Evolutionary conservation across 2,329 filamentous ascomycete genomes (phyloP).

Genomic region (Periconia macrospinosa): DNA sequence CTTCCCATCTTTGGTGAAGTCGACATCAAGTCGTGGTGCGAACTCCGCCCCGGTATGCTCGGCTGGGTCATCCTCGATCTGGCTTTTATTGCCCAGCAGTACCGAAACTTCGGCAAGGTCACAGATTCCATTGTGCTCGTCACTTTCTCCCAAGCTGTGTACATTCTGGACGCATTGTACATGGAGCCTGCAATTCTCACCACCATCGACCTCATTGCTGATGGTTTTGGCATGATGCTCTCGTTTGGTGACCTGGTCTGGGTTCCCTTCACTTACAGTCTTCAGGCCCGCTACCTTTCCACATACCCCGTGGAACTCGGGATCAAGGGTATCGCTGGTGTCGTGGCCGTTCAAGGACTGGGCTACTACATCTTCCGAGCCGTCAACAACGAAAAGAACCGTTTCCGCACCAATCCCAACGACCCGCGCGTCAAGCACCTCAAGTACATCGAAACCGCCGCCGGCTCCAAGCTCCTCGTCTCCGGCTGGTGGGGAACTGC

Average conservation of each 20-base stretch:
- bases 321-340: conserved; percentile 62
- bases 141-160: conserved; percentile 75
- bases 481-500: conserved; percentile 93
- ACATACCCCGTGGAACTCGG: conserved; percentile 82
- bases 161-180: conserved; percentile 81
- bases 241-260: conserved; percentile 90
- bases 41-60: conserved; percentile 88
- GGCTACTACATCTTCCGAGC: conserved; percentile 93
- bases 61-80: conserved; percentile 87
- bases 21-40: conserved; percentile 88
- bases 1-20: conserved; percentile 81
- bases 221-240: conserved; percentile 95
- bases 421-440: conserved; percentile 79
- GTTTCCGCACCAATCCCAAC: conserved; percentile 83
- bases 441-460: conserved; percentile 81
- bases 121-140: conserved; percentile 86
- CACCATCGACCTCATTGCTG: conserved; percentile 90
- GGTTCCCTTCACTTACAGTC: conserved; percentile 87
- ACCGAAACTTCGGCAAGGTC: conserved; percentile 78
- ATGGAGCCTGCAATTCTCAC: conserved; percentile 89
- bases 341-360: conserved; percentile 66
- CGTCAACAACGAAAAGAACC: conserved; percentile 94
- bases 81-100: conserved; percentile 84
- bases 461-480: conserved; percentile 77
- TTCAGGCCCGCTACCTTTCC: conserved; percentile 82